phyloP scores from a whole-genome alignment of 768 basidiomycete genomes.

The Psilocybe azurescens region DNA sequence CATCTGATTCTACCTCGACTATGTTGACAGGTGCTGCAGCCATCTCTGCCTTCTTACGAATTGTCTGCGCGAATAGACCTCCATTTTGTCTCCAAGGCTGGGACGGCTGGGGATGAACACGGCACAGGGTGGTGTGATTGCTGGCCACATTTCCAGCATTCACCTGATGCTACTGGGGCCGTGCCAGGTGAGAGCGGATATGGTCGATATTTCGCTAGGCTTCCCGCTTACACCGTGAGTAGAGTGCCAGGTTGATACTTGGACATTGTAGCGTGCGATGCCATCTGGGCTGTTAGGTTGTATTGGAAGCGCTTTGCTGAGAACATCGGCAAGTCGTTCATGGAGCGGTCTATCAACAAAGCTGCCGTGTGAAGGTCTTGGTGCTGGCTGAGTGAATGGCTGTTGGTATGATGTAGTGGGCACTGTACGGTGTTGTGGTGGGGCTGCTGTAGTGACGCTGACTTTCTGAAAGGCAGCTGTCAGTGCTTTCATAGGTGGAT shows the following conservation, averaged over 20 bases:
- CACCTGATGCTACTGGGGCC: slow-evolving; percentile 17
- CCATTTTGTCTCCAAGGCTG: slow-evolving; percentile 22
- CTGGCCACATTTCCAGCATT: slow-evolving; percentile 28
- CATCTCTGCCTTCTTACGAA: neutral
- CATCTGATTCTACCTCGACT: too few relatives aligned
- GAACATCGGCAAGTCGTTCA: slow-evolving; percentile 8
- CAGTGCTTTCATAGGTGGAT: too few relatives aligned
- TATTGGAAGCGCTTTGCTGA: neutral
- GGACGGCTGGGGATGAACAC: slow-evolving; percentile 14
- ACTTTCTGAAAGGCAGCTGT: too few relatives aligned
- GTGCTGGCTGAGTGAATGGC: too few relatives aligned
- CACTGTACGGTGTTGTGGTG: too few relatives aligned
- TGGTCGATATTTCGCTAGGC: slow-evolving; percentile 19
- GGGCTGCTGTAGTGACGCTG: too few relatives aligned
- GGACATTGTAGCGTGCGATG: slow-evolving; percentile 9
- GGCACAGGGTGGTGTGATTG: slow-evolving; percentile 8
- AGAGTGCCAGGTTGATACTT: slow-evolving; percentile 16
- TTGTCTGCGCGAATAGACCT: slow-evolving; percentile 18
- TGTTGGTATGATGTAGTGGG: too few relatives aligned
- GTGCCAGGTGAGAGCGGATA: slow-evolving; percentile 30
- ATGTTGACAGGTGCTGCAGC: too few relatives aligned
- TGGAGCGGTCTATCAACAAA: neutral
- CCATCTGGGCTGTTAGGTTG: slow-evolving; percentile 24
- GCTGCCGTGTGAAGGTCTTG: neutral
- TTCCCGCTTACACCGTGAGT: neutral